Evolutionary conservation across 2,329 filamentous ascomycete genomes (phyloP).

Genomic region (Beauveria australis): DNA sequence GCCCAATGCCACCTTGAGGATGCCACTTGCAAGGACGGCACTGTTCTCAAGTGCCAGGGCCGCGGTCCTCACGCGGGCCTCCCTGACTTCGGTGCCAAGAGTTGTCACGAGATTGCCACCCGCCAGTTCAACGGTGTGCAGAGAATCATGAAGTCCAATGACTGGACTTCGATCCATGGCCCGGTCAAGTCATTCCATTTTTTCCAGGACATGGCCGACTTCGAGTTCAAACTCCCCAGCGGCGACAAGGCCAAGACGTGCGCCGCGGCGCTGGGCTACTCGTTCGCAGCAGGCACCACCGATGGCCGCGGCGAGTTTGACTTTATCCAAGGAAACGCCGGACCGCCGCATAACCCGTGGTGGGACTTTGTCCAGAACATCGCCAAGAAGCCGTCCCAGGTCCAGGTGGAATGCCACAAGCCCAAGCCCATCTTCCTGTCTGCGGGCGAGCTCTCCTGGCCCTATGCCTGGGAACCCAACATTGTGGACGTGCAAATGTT

Average conservation of each 20-base stretch:
- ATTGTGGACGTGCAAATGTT: constrained; percentile 83
- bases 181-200: constrained; percentile 71
- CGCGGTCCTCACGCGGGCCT: constrained; percentile 61
- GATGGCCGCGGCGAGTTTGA: constrained; percentile 89
- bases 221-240: constrained; percentile 64
- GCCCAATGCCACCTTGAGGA: constrained; percentile 66
- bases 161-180: constrained; percentile 43
- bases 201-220: constrained; percentile 74
- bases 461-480: constrained; percentile 85
- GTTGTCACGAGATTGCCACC: constrained; percentile 66
- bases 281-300: constrained; percentile 84
- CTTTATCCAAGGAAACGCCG: constrained; percentile 78
- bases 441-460: constrained; percentile 67
- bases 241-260: constrained; percentile 66
- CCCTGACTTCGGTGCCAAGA: constrained; percentile 62
- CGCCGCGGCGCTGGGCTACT: constrained; percentile 80
- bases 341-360: constrained; percentile 64
- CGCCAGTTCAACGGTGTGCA: constrained; percentile 59
- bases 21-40: constrained; percentile 70
- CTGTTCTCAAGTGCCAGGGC: constrained; percentile 62
- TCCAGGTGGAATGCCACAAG: constrained; percentile 67
- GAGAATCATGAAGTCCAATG: constrained; percentile 31
- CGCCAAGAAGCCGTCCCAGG: constrained; percentile 60
- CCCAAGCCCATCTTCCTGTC: constrained; percentile 83
- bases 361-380: constrained; percentile 70